phyloP scores from a whole-genome alignment of 768 basidiomycete genomes.

The Trametopsis cervina region DNA sequence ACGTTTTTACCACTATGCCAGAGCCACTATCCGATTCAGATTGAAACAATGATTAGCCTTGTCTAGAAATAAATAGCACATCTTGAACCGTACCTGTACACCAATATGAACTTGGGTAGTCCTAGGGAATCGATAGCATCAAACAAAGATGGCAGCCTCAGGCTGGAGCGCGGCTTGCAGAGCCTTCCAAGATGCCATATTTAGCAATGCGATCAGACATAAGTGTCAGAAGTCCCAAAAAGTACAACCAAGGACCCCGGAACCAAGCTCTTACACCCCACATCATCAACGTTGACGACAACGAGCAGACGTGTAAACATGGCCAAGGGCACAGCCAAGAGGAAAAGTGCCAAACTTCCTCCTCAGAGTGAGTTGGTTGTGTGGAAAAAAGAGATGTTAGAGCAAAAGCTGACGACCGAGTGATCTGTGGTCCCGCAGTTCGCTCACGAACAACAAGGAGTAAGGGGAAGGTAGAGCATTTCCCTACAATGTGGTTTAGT shows the following conservation, averaged over 20 bases:
- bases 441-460: slow-evolving; percentile 52
- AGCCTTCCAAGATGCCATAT: too few relatives aligned
- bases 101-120: too few relatives aligned
- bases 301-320: slow-evolving; percentile 17
- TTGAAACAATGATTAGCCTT: too few relatives aligned
- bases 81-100: too few relatives aligned
- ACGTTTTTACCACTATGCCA: too few relatives aligned
- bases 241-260: slow-evolving; percentile 20
- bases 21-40: too few relatives aligned
- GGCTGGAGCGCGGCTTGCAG: too few relatives aligned
- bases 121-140: too few relatives aligned
- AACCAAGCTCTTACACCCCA: slow-evolving; percentile 27
- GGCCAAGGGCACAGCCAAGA: slow-evolving; percentile 36
- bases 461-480: slow-evolving; percentile 40
- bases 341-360: slow-evolving; percentile 29
- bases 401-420: slow-evolving; percentile 18
- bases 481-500: background rate
- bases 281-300: slow-evolving; percentile 13
- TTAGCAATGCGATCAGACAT: slow-evolving; percentile 3
- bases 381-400: slow-evolving; percentile 3
- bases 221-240: slow-evolving; percentile 23
- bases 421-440: slow-evolving; percentile 30
- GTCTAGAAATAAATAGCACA: too few relatives aligned
- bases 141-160: too few relatives aligned
- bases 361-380: slow-evolving; percentile 32